Base-by-base conservation (phyloP, 2,329 filamentous ascomycete species). In the Neonectria coccinea region DNA sequence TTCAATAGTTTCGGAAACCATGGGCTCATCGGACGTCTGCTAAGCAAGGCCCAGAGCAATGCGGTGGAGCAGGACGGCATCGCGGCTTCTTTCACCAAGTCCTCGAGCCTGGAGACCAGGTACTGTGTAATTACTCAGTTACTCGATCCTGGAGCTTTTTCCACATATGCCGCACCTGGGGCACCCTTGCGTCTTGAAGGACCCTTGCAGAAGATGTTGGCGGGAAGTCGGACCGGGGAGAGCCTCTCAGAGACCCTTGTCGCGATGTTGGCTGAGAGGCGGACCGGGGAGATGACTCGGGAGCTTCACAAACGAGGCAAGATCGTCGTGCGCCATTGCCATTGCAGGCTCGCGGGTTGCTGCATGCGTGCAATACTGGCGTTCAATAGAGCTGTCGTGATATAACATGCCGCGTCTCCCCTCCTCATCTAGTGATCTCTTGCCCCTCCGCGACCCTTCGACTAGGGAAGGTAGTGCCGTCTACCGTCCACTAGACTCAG, bases 121-220 rank as follows among this genome's bases (percentile, higher is more conserved):
- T 18, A 11, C n/a, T 8, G 7, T n/a, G 39, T 16, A 41, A 41
- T 41, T 36, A 14, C 4, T 25, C 25, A 25, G 25, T 25, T 25
- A 3, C 25, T 25, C 25, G 25, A 25, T 25, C 25, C 25, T 25
- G 25, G 25, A 25, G 5, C 25, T 25, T 25, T 25, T 25, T 25
- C 25, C 25, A 25, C 25, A 58, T 52, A 52, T 58, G 11, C 54
- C 59, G 39, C 45, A 58, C 18, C 47, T 31, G 22, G 54, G 54
- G 20, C 8, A 62, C n/a, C 54, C 59, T 58, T 58, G 59, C 27
- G 2, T 25, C 25, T 25, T 25, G 6, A 25, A 25, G 25, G 25
- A 25, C 25, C 25, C 25, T 25, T 25, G 25, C 25, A 25, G 25
- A 6, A 3, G 3, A 25, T 5, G 25, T 25, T 6, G 25, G 25